Percentiles rank a stretch among this genome's conserved stretches.
phyloP scores from a whole-genome alignment of 78 protist species.

The Corallochytrium limacisporum region DNA sequence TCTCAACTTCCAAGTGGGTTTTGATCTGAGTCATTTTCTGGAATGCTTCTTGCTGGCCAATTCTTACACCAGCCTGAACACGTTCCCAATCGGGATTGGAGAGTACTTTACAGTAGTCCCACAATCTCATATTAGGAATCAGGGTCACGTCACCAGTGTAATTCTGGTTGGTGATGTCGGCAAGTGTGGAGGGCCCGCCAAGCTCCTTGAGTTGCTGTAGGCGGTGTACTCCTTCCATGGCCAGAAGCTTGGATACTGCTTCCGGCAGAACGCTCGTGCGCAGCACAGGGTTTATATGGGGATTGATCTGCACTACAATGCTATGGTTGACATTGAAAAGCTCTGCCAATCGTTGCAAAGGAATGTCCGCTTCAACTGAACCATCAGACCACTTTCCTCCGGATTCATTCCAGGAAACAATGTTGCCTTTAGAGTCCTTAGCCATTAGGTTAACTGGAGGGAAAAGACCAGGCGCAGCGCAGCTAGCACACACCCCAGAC shows the following conservation, averaged over 20 bases:
- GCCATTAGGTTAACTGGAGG: slow-evolving; percentile 39
- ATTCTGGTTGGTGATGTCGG: not conserved
- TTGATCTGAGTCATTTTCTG: no score
- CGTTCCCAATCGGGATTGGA: no score
- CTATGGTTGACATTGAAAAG: slow-evolving; percentile 61
- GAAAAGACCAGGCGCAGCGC: slow-evolving; percentile 25
- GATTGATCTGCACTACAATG: slow-evolving; percentile 24
- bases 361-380: slow-evolving; percentile 46
- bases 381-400: slow-evolving; percentile 50
- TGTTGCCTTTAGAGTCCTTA: slow-evolving; percentile 15
- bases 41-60: no score
- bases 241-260: not conserved
- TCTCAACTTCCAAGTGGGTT: no score
- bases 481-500: slow-evolving; percentile 46
- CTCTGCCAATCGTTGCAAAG: slow-evolving; percentile 43
- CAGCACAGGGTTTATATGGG: not conserved
- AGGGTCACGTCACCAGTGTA: not conserved
- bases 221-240: not conserved
- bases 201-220: not conserved
- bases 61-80: no score
- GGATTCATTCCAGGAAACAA: not conserved
- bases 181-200: no score
- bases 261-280: no score
- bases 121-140: not conserved
- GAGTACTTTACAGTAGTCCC: no score